phyloP scores from a whole-genome alignment of 495 filamentous ascomycete genomes.

The Annulohypoxylon bovei region DNA sequence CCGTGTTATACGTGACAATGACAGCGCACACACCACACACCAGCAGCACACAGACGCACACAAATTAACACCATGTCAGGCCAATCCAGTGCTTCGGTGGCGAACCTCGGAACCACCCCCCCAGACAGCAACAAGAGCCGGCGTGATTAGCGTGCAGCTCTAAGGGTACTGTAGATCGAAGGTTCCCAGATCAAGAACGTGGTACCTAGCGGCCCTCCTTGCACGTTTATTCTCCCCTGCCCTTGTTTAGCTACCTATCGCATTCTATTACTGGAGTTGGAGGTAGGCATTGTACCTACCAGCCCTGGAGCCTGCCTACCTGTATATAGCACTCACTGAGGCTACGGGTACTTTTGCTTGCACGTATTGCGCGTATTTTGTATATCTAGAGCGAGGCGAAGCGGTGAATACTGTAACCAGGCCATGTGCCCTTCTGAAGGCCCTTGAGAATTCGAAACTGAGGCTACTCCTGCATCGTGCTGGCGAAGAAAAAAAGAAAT shows the following conservation, averaged over 20 bases:
- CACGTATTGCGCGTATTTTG: not conserved
- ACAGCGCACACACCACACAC: conserved; percentile 48
- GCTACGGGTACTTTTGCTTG: conserved; percentile 4
- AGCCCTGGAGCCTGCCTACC: not conserved
- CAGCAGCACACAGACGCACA: conserved; percentile 33
- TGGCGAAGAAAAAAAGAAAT: not conserved
- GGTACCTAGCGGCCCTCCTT: conserved; percentile 22
- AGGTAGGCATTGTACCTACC: conserved; percentile 9
- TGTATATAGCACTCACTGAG: not conserved
- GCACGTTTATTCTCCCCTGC: conserved; percentile 24
- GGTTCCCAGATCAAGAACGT: conserved; percentile 41
- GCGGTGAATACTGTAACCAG: conserved; percentile 38
- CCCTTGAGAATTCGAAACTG: conserved; percentile 25
- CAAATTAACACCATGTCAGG: conserved; percentile 28
- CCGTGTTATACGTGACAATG: conserved; percentile 50
- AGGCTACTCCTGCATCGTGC: conserved; percentile 17
- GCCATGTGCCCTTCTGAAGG: conserved; percentile 18
- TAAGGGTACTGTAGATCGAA: conserved; percentile 43
- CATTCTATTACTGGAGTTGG: conserved; percentile 1
- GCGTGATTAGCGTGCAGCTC: conserved; percentile 44
- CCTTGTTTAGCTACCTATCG: conserved; percentile 1
- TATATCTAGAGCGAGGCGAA: conserved; percentile 15
- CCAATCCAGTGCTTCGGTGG: conserved; percentile 40
- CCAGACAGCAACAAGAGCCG: conserved; percentile 38
- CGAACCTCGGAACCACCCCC: conserved; percentile 37